phyloP scores from a whole-genome alignment of 106 monocot species.

The Dendrobium chrysotoxum region DNA sequence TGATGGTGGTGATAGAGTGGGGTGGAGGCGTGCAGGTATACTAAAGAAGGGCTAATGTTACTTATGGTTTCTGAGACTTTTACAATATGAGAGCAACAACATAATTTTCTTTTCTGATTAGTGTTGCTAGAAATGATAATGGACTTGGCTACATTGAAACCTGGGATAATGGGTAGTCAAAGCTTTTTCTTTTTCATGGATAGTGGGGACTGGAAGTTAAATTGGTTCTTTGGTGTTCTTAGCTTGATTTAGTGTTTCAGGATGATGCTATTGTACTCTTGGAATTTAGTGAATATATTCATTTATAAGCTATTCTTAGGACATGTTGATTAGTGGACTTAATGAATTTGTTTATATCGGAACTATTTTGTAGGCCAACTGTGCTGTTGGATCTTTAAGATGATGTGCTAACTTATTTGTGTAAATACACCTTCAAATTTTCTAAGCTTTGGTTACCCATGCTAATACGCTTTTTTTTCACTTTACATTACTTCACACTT shows the following conservation, averaged over 20 bases:
- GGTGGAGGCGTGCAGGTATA: not conserved
- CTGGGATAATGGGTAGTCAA: not conserved
- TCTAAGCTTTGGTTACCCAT: not conserved
- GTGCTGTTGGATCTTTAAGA: not conserved
- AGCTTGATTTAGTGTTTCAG: not conserved
- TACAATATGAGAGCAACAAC: not conserved
- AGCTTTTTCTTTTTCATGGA: too few relatives aligned
- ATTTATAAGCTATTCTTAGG: not conserved
- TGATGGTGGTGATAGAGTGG: not conserved
- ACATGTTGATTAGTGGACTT: not conserved
- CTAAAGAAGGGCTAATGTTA: not conserved
- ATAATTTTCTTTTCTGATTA: not conserved
- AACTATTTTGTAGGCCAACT: not conserved
- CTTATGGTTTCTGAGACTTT: not conserved
- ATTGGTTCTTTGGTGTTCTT: not conserved
- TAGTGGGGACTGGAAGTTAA: not conserved
- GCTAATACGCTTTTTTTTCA: not conserved
- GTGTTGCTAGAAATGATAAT: not conserved
- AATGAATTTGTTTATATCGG: not conserved
- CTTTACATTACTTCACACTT: not conserved
- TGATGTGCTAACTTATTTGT: not conserved
- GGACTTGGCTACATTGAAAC: not conserved
- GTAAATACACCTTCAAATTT: not conserved
- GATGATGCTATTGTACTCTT: not conserved
- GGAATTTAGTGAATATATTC: not conserved